phyloP scores from a whole-genome alignment of 139 green algal species.

The Ulvella scutata region DNA sequence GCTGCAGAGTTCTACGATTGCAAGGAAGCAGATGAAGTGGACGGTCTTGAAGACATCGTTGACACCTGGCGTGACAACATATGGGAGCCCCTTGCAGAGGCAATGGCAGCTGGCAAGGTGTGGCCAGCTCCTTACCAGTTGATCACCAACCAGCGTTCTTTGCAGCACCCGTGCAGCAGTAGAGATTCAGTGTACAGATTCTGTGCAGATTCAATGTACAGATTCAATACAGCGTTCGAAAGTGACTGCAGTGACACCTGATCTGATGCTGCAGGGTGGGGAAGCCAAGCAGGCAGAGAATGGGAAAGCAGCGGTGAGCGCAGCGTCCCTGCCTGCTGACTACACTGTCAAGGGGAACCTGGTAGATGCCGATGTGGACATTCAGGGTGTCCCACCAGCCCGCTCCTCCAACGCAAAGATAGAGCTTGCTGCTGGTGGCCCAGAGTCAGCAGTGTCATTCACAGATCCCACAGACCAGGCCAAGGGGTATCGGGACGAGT shows the following conservation, averaged over 20 bases:
- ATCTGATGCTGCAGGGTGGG: too few relatives aligned
- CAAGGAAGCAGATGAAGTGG: conserved; percentile 85
- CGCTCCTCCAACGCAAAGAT: background rate
- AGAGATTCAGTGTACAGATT: too few relatives aligned
- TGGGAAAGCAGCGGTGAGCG: too few relatives aligned
- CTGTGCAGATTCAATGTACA: too few relatives aligned
- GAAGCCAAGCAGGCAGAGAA: too few relatives aligned
- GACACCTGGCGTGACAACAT: conserved; percentile 68
- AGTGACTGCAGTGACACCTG: too few relatives aligned
- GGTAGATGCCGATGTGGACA: background rate
- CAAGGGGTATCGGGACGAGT: conserved; percentile 5
- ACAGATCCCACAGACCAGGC: conserved; percentile 13
- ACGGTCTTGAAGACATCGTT: conserved; percentile 61
- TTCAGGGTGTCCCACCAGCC: background rate
- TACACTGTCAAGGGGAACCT: background rate
- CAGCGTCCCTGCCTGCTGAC: background rate
- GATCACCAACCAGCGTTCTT: too few relatives aligned
- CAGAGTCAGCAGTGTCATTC: background rate
- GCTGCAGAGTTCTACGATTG: conserved; percentile 50
- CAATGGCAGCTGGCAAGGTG: conserved; percentile 7
- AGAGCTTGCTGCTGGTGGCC: background rate
- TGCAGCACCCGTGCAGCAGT: too few relatives aligned
- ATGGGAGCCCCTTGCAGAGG: conserved; percentile 38
- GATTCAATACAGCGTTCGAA: too few relatives aligned
- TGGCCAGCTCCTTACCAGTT: too few relatives aligned